Evolutionary conservation across 208 protist species (phyloP), one percentile per base, ranked within the genome.

Genomic region (Trypanosoma caninum): DNA sequence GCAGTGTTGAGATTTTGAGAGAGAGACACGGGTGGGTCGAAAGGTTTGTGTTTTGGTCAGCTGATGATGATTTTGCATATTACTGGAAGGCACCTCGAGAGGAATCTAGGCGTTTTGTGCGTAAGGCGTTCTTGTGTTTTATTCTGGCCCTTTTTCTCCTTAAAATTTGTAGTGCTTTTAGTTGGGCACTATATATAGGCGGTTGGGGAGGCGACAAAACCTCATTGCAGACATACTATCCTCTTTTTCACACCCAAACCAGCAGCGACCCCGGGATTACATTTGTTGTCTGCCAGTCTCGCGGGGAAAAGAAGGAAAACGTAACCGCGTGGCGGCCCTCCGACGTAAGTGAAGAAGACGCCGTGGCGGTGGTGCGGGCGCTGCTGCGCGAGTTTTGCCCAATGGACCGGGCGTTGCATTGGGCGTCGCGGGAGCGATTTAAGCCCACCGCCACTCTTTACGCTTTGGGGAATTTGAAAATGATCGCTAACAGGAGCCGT

Each of bases 351-450:
- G 78, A 78, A 13, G 55, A 30, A 28, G 56, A 64, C 14, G 75
- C 60, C 10, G 47, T 44, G 4, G 10, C 35, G 22, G 42, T 70
- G 6, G 65, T 74, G 23, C 37, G 41, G 28, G 33, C 13, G 11
- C 74, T 62, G 47, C 7, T 73, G 2, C 1, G 16, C 9, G 34
- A 70, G 30, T 37, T 42, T 30, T 87, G 81, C 46, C 53, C 65
- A 4, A 13, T 28, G 22, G 74, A 87, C 59, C 52, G 14, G 16
- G 50, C 67, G 13, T 55, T 82, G 3, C 5, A n/a, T 6, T 75
- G 59, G 70, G 75, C 80, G 4, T 82, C 80, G 44, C 67, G 73
- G 1, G 72, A 87, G 57, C 80, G 80, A 4, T 87, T 69, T 30
- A 64, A 65, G 23, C 27, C 5, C 3, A 76, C 72, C 7, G 66